Percentiles rank a stretch among this genome's conserved stretches.
Conservation (phyloP, 352 stramenopile genomes). For the Pythium coloratum region DNA sequence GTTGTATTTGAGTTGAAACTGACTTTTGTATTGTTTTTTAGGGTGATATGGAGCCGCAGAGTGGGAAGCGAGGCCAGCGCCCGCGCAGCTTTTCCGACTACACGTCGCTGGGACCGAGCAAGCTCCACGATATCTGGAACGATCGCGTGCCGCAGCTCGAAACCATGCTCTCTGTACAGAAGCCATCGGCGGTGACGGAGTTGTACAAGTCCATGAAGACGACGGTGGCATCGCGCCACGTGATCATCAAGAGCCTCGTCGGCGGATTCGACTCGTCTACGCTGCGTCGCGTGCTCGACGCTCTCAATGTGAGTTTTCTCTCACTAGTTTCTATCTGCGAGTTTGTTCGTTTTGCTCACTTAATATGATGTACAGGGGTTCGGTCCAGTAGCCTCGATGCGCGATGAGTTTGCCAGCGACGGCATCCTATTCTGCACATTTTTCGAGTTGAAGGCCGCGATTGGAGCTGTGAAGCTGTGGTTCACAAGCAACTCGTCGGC, state of each 20-base stretch:
- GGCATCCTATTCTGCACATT: constrained; percentile 79
- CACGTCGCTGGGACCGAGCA: constrained; percentile 35
- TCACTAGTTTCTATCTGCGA: neutral
- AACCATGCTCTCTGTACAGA: neutral
- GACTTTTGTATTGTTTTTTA: neutral
- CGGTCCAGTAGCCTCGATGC: constrained; percentile 50
- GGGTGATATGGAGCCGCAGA: constrained; percentile 7
- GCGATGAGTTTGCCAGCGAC: constrained; percentile 45
- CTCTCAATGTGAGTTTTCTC: constrained; percentile 50
- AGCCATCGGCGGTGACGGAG: constrained; percentile 25
- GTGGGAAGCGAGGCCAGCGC: constrained; percentile 24
- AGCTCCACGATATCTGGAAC: constrained; percentile 30
- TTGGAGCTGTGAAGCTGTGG: constrained; percentile 57
- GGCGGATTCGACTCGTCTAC: constrained; percentile 37
- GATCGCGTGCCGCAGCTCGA: constrained; percentile 17
- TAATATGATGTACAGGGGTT: constrained; percentile 45
- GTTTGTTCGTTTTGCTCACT: neutral
- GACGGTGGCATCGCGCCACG: constrained; percentile 59
- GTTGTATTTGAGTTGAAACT: neutral
- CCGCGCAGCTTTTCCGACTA: constrained; percentile 77
- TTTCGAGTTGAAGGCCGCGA: constrained; percentile 67
- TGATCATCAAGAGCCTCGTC: constrained; percentile 51
- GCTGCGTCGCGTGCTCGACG: constrained; percentile 48
- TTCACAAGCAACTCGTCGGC: constrained; percentile 22
- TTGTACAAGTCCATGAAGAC: constrained; percentile 63